These are phyloP conservation scores for Abrus pulchellus DNA, from an alignment of 306 rosid genomes.

Conservation along the genomic window DNA sequence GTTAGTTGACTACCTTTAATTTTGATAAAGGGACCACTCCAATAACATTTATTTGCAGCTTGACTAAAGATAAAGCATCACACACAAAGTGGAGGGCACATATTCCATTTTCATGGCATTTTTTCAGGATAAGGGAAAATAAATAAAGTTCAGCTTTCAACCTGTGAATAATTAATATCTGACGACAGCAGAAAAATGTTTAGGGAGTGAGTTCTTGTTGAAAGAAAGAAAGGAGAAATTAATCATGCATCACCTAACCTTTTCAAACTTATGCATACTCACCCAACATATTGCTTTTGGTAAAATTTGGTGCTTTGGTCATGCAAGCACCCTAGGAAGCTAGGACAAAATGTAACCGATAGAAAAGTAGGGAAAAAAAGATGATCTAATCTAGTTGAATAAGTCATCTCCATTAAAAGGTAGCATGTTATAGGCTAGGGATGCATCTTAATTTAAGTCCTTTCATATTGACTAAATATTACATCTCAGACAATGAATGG, in stretches of 20 bases:
- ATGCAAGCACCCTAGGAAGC: conserved; percentile 42
- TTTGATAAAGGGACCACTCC: conserved; percentile 48
- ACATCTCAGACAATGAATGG: conserved; percentile 36
- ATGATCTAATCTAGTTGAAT: conserved; percentile 44
- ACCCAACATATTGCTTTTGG: conserved; percentile 38
- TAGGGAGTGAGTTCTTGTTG: conserved; percentile 35
- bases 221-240: conserved; percentile 30
- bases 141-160: conserved; percentile 17
- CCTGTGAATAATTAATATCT: conserved; percentile 40
- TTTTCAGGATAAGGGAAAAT: conserved; percentile 26
- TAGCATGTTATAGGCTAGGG: conserved; percentile 30
- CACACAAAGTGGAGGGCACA: conserved; percentile 36
- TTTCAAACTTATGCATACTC: conserved; percentile 38
- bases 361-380: conserved; percentile 30
- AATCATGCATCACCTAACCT: conserved; percentile 39
- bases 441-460: conserved; percentile 13
- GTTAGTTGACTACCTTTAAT: conserved; percentile 49
- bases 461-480: conserved; percentile 18
- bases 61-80: conserved; percentile 50
- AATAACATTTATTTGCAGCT: conserved; percentile 45
- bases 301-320: conserved; percentile 27
- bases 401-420: conserved; percentile 42
- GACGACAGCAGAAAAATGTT: conserved; percentile 36
- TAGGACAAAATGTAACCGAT: conserved; percentile 30
- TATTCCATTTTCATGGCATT: conserved; percentile 39